A percentile compares a stretch with the other conserved stretches of the same genome.
These are phyloP conservation scores for Priceomyces medius DNA, from an alignment of 805 yeast species.

Conservation along the genomic window DNA sequence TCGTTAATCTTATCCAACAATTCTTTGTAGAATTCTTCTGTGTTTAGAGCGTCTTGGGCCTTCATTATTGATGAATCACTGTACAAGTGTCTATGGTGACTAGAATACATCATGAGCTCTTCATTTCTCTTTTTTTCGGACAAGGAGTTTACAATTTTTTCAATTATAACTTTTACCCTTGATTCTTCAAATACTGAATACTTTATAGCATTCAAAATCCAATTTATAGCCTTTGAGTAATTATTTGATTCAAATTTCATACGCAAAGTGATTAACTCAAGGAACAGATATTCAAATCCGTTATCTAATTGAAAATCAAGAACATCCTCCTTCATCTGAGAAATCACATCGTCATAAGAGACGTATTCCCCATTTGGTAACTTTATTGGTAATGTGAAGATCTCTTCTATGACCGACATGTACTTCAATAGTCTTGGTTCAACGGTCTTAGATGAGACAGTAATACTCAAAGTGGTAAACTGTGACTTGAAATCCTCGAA, in stretches of 20 bases:
- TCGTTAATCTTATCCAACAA: constrained; percentile 48
- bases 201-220: constrained; percentile 69
- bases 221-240: constrained; percentile 67
- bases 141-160: constrained; percentile 56
- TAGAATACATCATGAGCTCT: constrained; percentile 60
- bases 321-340: constrained; percentile 70
- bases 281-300: constrained; percentile 59
- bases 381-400: constrained; percentile 71
- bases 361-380: constrained; percentile 58
- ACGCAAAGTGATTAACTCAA: constrained; percentile 63
- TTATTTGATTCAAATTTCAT: constrained; percentile 61
- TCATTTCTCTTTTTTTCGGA: constrained; percentile 68
- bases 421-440: constrained; percentile 59
- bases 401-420: constrained; percentile 58
- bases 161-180: constrained; percentile 65
- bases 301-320: constrained; percentile 55
- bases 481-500: constrained; percentile 78
- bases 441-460: constrained; percentile 55
- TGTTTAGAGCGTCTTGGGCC: constrained; percentile 61
- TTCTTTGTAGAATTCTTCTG: constrained; percentile 55
- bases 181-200: constrained; percentile 69
- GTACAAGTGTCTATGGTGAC: constrained; percentile 53
- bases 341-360: constrained; percentile 75
- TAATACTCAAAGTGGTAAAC: constrained; percentile 66
- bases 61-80: constrained; percentile 61